Conservation (phyloP, 2,329 filamentous ascomycete species). For the Claviceps fusiformis region DNA sequence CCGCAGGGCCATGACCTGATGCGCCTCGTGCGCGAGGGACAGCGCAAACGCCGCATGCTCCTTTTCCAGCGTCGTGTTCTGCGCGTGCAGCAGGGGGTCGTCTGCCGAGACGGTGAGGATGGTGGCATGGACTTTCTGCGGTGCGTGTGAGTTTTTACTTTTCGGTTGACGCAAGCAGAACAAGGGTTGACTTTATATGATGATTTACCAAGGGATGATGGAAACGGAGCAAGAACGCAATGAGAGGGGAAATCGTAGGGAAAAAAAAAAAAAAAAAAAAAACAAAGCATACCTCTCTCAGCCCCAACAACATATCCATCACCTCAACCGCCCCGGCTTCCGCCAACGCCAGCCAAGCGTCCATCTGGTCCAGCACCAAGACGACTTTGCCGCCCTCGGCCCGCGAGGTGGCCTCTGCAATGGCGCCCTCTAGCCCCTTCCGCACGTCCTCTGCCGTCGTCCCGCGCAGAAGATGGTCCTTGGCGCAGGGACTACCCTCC, state of each 20-base stretch:
- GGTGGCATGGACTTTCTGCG: constrained; percentile 47
- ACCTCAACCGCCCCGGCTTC: constrained; percentile 31
- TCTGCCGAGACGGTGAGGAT: constrained; percentile 61
- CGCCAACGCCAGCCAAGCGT: constrained; percentile 48
- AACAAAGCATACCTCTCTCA: constrained; percentile 43
- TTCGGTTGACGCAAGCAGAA: no score
- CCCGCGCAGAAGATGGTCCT: constrained; percentile 16
- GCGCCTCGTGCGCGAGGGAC: constrained; percentile 60
- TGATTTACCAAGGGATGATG: no score
- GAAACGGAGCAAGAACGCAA: background rate
- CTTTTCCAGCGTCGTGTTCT: constrained; percentile 52
- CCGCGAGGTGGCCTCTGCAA: constrained; percentile 19
- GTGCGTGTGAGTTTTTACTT: background rate
- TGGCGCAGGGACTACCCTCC: background rate
- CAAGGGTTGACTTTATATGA: no score
- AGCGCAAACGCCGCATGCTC: constrained; percentile 60
- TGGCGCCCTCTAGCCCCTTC: constrained; percentile 24
- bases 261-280: background rate
- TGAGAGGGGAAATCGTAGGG: background rate
- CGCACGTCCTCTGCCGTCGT: constrained; percentile 23
- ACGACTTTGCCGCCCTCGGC: constrained; percentile 24
- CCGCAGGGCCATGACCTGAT: constrained; percentile 57
- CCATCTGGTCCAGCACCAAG: constrained; percentile 53
- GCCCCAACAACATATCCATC: constrained; percentile 40
- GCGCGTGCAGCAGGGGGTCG: constrained; percentile 49